Base-by-base conservation (phyloP, 2,329 filamentous ascomycete genomes). In the Scytalidium sp. region DNA sequence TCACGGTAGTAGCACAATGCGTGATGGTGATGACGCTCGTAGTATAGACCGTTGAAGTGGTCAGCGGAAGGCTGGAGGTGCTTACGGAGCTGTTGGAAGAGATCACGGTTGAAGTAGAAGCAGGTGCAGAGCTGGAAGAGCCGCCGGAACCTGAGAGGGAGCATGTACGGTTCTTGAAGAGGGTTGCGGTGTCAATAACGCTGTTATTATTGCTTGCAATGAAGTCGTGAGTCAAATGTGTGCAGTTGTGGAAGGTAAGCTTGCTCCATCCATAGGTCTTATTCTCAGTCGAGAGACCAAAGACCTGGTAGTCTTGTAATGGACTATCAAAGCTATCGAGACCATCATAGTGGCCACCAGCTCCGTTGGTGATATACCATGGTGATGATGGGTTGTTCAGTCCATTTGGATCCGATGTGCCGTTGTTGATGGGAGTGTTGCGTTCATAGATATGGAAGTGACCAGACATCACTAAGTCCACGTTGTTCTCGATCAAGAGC, bases 1-100 rank as follows among this genome's bases (percentile, higher is more conserved):
- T 36, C 32, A 36, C 32, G 17, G 32, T 36, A n/a, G 32, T 15
- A 15, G 32, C 32, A 15, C 32, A 36, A n/a, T 36, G 32, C 6
- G 32, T 36, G 8, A 36, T n/a, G 13, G 32, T 36, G 15, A 36
- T 68, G 20, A 67, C 67, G 3, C 78, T 79, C 15, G 73, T 68
- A 10, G 74, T 70, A 1, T 71, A 73, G 49, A 78, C 67, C 13
- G 78, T 64, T 63, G 80, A 75, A 7, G 73, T 72, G 32, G 77
- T 73, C 64, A 81, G 71, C 11, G 62, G 56, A 1, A 75, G 72
- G 3, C 73, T 73, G 58, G 75, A 75, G 4, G 72, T 64, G 50
- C 74, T 60, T 58, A 62, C 60, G 43, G 9, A 39, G 17, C 6
- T 20, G n/a, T 22, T 23, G 21, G 41, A n/a, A 40, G 11, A 39